phyloP scores from a whole-genome alignment of 2,329 filamentous ascomycete species.

The Fusarium tricinctum region DNA sequence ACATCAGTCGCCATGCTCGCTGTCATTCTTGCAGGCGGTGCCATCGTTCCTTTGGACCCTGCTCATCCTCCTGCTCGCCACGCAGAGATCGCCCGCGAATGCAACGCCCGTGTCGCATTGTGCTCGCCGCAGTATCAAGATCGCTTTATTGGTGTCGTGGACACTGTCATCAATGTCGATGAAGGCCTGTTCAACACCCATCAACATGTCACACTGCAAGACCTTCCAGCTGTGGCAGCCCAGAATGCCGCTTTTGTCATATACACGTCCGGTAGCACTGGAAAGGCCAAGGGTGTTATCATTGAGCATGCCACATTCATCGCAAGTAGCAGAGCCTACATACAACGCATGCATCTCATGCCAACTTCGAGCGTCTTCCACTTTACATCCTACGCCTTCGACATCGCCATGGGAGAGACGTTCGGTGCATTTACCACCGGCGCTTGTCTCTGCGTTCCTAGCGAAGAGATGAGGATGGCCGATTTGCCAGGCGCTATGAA shows the following conservation, averaged over 20 bases:
- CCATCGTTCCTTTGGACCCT: constrained; percentile 46
- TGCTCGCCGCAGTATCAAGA: constrained; percentile 26
- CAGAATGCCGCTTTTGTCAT: constrained; percentile 34
- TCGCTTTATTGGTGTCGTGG: constrained; percentile 2
- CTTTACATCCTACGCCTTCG: constrained; percentile 47
- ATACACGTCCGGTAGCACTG: constrained; percentile 47
- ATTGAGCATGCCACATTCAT: constrained; percentile 40
- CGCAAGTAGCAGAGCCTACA: constrained; percentile 24
- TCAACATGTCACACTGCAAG: not conserved
- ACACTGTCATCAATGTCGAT: not conserved
- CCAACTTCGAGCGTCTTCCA: constrained; percentile 34
- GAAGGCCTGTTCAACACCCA: not conserved
- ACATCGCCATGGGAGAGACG: constrained; percentile 42
- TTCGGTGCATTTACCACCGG: constrained; percentile 27
- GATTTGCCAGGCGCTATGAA: constrained; percentile 38
- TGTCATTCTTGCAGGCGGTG: constrained; percentile 45
- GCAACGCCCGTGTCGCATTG: constrained; percentile 18
- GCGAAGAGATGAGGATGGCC: constrained; percentile 40
- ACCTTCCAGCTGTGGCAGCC: constrained; percentile 1
- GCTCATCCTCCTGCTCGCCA: constrained; percentile 33
- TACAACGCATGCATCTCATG: constrained; percentile 21
- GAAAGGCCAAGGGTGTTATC: constrained; percentile 44
- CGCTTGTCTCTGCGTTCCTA: constrained; percentile 45
- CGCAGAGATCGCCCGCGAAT: constrained; percentile 15
- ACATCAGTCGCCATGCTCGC: constrained; percentile 45